Conservation (phyloP, 73 alveolate genomes). For the Paramecium sonneborni region DNA sequence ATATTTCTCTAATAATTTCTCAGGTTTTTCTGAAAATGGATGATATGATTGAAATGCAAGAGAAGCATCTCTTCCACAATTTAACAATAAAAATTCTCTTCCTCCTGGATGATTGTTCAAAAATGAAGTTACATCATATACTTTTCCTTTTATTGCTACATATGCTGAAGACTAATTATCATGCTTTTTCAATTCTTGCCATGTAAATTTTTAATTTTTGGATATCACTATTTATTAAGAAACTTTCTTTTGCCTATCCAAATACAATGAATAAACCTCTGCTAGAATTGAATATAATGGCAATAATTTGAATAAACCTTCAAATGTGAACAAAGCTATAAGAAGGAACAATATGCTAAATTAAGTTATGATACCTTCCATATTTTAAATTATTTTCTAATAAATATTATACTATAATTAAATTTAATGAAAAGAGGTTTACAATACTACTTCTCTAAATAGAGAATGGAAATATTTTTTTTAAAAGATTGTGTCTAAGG, state of each 20-base stretch:
- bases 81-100: conserved; percentile 18
- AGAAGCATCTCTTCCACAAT: conserved; percentile 50
- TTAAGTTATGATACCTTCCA: neutral
- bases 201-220: conserved; percentile 1
- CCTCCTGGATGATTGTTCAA: conserved; percentile 51
- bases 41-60: conserved; percentile 40
- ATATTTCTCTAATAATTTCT: conserved; percentile 7
- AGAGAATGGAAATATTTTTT: conserved; percentile 49
- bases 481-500: conserved; percentile 21
- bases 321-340: neutral
- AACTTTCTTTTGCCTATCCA: neutral
- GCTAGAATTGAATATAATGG: neutral
- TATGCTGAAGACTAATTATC: neutral
- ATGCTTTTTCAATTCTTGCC: conserved; percentile 45
- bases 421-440: neutral
- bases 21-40: conserved; percentile 49
- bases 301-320: neutral
- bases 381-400: neutral
- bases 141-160: conserved; percentile 36
- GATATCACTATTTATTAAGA: neutral
- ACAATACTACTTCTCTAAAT: conserved; percentile 45
- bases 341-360: neutral
- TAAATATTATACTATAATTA: neutral
- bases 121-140: conserved; percentile 46
- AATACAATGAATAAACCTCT: conserved; percentile 12